A percentile compares a stretch with the other conserved stretches of the same genome.
phyloP scores from a whole-genome alignment of 2,329 filamentous ascomycete genomes.

The Hyphodiscus sp. region DNA sequence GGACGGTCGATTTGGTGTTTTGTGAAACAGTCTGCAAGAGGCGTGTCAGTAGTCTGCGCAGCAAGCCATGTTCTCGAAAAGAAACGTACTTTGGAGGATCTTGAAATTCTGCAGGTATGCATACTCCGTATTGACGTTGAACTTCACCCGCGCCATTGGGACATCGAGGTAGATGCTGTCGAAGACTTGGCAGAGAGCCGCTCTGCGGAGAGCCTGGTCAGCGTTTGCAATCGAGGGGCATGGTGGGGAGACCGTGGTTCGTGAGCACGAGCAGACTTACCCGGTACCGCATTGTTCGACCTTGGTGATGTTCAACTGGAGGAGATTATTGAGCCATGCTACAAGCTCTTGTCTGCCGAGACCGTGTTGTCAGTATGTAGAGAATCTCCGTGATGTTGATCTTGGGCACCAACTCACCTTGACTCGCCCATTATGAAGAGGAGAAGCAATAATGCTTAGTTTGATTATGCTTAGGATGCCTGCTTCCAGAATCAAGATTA shows the following conservation, averaged over 20 bases:
- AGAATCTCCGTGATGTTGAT: conserved; percentile 6
- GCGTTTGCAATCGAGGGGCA: conserved; percentile 16
- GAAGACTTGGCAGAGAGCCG: conserved; percentile 93
- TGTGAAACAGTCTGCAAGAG: conserved; percentile 63
- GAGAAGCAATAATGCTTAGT: neutral
- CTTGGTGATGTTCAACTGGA: conserved; percentile 97
- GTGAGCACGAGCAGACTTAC: conserved; percentile 48
- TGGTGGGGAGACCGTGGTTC: conserved; percentile 18
- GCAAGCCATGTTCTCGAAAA: conserved; percentile 1
- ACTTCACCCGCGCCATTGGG: conserved; percentile 93
- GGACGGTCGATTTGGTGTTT: conserved; percentile 85
- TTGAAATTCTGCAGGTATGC: conserved; percentile 99
- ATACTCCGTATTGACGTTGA: conserved; percentile 96
- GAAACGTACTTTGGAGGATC: conserved; percentile 72
- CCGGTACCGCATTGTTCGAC: conserved; percentile 98
- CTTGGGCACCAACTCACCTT: conserved; percentile 23
- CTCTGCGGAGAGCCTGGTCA: conserved; percentile 45
- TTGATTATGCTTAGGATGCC: neutral
- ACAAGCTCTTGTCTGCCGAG: conserved; percentile 81
- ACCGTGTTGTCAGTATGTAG: conserved; percentile 15
- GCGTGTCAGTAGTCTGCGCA: conserved; percentile 4
- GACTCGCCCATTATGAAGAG: conserved; percentile 29
- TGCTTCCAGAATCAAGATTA: neutral
- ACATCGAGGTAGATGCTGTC: conserved; percentile 97
- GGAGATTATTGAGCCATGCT: conserved; percentile 93